Evolutionary conservation across 768 basidiomycete species (phyloP).

Genomic region (Ephemerocybe angulata): DNA sequence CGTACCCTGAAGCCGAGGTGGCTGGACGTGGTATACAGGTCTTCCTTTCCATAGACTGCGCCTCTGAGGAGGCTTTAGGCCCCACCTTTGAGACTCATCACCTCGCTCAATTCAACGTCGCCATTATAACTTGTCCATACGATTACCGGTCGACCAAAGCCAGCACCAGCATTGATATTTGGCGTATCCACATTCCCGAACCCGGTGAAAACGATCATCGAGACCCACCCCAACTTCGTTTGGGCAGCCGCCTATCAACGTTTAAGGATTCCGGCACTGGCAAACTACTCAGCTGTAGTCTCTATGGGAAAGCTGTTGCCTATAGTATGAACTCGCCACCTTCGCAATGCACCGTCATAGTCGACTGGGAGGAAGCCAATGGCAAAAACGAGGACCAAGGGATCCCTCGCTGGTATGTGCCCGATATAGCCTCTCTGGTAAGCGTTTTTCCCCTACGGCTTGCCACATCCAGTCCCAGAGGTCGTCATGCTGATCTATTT

Average conservation of each 20-base stretch:
- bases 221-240: not conserved
- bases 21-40: not conserved
- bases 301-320: not conserved
- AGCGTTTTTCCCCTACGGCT: too few species aligned
- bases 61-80: not conserved
- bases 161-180: too few species aligned
- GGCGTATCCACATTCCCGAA: not conserved
- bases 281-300: not conserved
- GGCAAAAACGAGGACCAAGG: too few species aligned
- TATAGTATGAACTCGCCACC: not conserved
- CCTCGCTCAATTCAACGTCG: not conserved
- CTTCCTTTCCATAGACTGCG: not conserved
- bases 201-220: not conserved
- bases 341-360: not conserved
- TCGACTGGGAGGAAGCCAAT: not conserved
- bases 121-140: not conserved
- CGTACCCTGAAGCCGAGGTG: not conserved
- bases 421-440: too few species aligned
- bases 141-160: not conserved
- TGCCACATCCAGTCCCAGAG: too few species aligned
- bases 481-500: too few species aligned
- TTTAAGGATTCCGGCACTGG: not conserved
- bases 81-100: not conserved
- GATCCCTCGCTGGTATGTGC: too few species aligned
- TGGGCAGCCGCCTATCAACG: not conserved